phyloP scores from a whole-genome alignment of 2,329 filamentous ascomycete genomes.

The Botryotinia narcissicola region DNA sequence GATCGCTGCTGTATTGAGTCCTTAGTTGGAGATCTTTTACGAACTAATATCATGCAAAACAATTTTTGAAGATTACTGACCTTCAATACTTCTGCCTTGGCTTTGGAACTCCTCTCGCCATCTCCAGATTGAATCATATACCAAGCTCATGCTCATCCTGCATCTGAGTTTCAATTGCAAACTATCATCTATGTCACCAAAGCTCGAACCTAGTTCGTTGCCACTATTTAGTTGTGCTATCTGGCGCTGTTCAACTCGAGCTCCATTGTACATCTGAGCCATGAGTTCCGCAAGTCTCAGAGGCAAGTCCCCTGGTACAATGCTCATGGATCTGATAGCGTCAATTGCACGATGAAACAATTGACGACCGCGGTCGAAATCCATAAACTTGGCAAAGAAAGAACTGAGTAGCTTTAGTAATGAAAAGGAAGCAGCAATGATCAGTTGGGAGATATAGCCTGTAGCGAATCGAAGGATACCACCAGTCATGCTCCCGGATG shows the following conservation, averaged over 20 bases:
- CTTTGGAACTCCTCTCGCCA: slow-evolving; percentile 80
- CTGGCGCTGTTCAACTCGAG: slow-evolving; percentile 40
- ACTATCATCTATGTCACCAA: slow-evolving; percentile 58
- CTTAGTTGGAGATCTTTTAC: slow-evolving; percentile 22
- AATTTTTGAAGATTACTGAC: slow-evolving; percentile 48
- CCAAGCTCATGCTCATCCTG: slow-evolving; percentile 79
- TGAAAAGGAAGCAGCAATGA: slow-evolving; percentile 76
- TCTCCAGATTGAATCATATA: slow-evolving; percentile 82
- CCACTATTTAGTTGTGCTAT: slow-evolving; percentile 42
- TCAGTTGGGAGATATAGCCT: slow-evolving; percentile 82
- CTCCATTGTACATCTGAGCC: slow-evolving; percentile 79
- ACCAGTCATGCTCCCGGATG: slow-evolving; percentile 43
- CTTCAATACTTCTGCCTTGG: slow-evolving; percentile 66
- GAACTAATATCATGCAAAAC: not conserved
- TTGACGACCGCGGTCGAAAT: slow-evolving; percentile 63
- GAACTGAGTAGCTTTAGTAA: slow-evolving; percentile 76
- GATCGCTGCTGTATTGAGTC: slow-evolving; percentile 55
- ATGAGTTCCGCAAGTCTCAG: slow-evolving; percentile 81
- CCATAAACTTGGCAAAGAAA: slow-evolving; percentile 70
- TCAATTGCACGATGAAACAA: slow-evolving; percentile 71
- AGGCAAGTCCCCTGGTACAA: slow-evolving; percentile 74
- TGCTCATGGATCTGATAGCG: slow-evolving; percentile 69
- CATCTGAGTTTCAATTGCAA: slow-evolving; percentile 80
- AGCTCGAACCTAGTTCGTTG: slow-evolving; percentile 41
- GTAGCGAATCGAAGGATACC: slow-evolving; percentile 62